Evolutionary conservation across 1,139 yeast species (phyloP).

Genomic region (Geotrichum klebahnii): DNA sequence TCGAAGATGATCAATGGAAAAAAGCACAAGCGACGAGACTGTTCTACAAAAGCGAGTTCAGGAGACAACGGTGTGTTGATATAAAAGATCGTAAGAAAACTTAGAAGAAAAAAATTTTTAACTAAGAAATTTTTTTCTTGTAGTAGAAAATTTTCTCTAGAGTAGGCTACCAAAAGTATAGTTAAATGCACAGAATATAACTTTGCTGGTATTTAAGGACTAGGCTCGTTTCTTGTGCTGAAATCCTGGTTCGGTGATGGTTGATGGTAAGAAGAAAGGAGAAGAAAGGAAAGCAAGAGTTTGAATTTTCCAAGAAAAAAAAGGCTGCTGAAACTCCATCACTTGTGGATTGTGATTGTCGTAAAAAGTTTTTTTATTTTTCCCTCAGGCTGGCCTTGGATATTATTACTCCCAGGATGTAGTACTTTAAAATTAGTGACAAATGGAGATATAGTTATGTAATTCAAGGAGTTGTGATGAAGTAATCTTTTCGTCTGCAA

Average conservation of each 20-base stretch:
- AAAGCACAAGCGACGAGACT: background rate
- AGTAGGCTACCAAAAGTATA: conserved; percentile 3
- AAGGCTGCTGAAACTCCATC: background rate
- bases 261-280: background rate
- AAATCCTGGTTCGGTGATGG: conserved; percentile 5
- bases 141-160: background rate
- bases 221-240: background rate
- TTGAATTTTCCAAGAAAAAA: conserved; percentile 4
- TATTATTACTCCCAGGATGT: too few species aligned
- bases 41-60: background rate
- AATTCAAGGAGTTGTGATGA: too few species aligned
- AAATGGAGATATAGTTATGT: background rate
- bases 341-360: background rate
- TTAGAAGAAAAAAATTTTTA: background rate
- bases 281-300: conserved; percentile 4
- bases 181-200: background rate
- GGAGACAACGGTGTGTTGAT: background rate
- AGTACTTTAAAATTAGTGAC: too few species aligned
- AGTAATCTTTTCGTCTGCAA: too few species aligned
- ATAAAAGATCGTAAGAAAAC: background rate
- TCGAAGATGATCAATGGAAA: background rate
- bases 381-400: too few species aligned
- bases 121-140: background rate
- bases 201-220: background rate
- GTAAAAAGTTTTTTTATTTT: background rate